Evolutionary conservation across 768 basidiomycete species (phyloP).

Genomic region (Serendipita sp.): DNA sequence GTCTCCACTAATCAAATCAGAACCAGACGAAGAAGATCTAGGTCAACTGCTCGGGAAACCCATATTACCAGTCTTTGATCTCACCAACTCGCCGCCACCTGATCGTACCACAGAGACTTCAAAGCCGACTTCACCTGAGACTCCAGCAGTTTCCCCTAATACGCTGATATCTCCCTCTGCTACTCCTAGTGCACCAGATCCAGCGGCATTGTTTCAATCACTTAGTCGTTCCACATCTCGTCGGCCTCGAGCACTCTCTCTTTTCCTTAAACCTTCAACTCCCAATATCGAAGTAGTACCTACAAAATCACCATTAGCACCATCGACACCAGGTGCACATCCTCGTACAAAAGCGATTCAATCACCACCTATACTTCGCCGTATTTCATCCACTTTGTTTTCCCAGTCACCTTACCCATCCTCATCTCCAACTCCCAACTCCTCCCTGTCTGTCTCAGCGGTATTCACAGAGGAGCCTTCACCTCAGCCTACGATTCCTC

Average conservation of each 20-base stretch:
- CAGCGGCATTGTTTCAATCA: no score
- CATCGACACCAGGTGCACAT: not conserved
- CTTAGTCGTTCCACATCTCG: not conserved
- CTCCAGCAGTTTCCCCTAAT: no score
- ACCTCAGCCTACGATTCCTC: conserved; percentile 19
- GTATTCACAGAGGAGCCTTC: not conserved
- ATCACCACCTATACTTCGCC: not conserved
- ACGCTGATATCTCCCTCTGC: no score
- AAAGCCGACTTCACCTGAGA: no score
- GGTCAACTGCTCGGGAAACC: not conserved
- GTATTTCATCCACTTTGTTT: not conserved
- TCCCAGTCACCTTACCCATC: not conserved
- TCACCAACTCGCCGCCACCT: not conserved
- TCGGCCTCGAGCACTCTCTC: not conserved
- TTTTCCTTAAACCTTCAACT: not conserved
- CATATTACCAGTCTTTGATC: not conserved
- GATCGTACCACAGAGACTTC: not conserved
- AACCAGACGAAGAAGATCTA: not conserved
- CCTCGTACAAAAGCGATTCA: not conserved
- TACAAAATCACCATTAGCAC: not conserved
- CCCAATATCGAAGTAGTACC: not conserved
- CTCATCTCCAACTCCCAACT: not conserved
- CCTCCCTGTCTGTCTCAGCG: not conserved
- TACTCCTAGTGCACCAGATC: no score
- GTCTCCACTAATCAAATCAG: not conserved